Evolutionary conservation across 257 asterid species (phyloP).

Genomic region (Solanum tarapatanum): DNA sequence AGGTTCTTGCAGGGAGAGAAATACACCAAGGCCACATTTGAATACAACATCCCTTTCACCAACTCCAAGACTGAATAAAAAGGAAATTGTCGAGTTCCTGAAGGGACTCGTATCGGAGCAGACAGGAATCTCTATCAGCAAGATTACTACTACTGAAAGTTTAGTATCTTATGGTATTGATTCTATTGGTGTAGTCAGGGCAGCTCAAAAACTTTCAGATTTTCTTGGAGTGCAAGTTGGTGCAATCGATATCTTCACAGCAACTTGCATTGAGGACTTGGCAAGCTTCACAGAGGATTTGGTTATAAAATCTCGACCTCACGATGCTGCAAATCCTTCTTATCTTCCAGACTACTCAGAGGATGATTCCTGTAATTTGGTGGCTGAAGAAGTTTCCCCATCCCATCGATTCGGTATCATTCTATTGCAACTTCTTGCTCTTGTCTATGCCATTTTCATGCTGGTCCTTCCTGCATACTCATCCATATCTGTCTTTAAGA

Average conservation of each 20-base stretch:
- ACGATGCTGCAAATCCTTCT: slow-evolving; percentile 6
- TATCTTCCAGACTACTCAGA: slow-evolving; percentile 19
- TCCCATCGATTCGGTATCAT: slow-evolving; percentile 27
- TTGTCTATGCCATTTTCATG: slow-evolving; percentile 36
- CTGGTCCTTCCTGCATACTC: slow-evolving; percentile 49
- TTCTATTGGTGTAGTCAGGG: slow-evolving; percentile 91
- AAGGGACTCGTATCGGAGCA: slow-evolving; percentile 59
- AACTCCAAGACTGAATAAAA: slow-evolving; percentile 22
- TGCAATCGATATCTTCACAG: slow-evolving; percentile 81
- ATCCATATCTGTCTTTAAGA: slow-evolving; percentile 29
- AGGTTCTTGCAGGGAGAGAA: slow-evolving; percentile 64
- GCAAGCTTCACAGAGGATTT: slow-evolving; percentile 60
- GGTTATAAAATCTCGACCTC: slow-evolving; percentile 43
- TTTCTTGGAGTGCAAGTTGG: slow-evolving; percentile 77
- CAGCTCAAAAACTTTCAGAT: slow-evolving; percentile 85
- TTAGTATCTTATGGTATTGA: slow-evolving; percentile 69
- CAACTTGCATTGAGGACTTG: slow-evolving; percentile 70
- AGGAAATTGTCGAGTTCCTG: slow-evolving; percentile 44
- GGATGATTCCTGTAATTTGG: slow-evolving; percentile 22
- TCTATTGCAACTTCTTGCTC: slow-evolving; percentile 45
- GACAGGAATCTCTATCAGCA: slow-evolving; percentile 39
- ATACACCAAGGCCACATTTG: slow-evolving; percentile 51
- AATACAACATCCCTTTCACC: slow-evolving; percentile 8
- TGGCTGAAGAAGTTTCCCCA: slow-evolving; percentile 37
- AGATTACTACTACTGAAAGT: slow-evolving; percentile 52